Conservation (phyloP, 1,284 basidiomycete genomes). For the Leccinum subrobustum region DNA sequence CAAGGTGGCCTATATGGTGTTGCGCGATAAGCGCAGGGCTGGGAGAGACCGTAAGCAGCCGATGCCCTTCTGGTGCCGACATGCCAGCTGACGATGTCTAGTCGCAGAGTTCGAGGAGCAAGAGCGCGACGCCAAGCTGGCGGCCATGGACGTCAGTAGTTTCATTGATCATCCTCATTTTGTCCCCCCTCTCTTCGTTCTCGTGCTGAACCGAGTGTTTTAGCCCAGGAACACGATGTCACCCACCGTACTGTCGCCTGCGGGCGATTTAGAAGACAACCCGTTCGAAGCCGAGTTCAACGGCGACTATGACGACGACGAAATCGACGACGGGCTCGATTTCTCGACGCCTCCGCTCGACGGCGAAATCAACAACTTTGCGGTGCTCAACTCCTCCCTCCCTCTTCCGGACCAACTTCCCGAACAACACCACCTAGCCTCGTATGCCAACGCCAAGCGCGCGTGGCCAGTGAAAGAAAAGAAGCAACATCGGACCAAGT, state of each 20-base stretch:
- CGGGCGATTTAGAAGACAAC: slow-evolving; percentile 63
- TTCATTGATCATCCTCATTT: neutral
- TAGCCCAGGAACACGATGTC: slow-evolving; percentile 72
- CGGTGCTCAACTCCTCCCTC: slow-evolving; percentile 81
- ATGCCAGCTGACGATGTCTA: slow-evolving; percentile 33
- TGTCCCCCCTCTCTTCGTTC: neutral
- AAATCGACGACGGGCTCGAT: slow-evolving; percentile 63
- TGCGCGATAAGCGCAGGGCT: slow-evolving; percentile 85
- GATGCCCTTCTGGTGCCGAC: neutral
- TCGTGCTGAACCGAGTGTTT: neutral
- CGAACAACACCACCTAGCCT: slow-evolving; percentile 55
- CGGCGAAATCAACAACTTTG: slow-evolving; percentile 63
- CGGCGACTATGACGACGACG: slow-evolving; percentile 54
- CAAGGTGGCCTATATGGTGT: slow-evolving; percentile 94
- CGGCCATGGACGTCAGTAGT: slow-evolving; percentile 70
- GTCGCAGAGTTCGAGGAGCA: slow-evolving; percentile 76
- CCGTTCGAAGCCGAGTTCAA: slow-evolving; percentile 75
- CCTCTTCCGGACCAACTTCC: slow-evolving; percentile 49
- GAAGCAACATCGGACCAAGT: slow-evolving; percentile 75
- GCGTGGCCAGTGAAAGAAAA: slow-evolving; percentile 52
- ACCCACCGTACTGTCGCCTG: slow-evolving; percentile 52
- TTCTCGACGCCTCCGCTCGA: slow-evolving; percentile 48
- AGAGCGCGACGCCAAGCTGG: slow-evolving; percentile 77
- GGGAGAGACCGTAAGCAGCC: slow-evolving; percentile 71
- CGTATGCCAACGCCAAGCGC: slow-evolving; percentile 62